Base-by-base conservation (phyloP, 305 asterid genomes). In the Fraxinus floribunda region DNA sequence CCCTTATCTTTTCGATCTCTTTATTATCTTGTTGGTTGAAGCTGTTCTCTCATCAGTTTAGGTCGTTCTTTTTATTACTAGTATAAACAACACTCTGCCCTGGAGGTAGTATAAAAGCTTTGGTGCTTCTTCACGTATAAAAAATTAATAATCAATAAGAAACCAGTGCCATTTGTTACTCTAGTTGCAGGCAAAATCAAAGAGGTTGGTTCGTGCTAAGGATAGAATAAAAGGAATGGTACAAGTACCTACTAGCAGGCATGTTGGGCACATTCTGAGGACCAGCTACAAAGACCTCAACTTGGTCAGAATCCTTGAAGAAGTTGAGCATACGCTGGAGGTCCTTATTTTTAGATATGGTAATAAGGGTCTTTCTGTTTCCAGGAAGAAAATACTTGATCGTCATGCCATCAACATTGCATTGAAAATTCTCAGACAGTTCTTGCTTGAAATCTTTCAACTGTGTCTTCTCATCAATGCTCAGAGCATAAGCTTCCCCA, bases 331-430 rank as follows among this genome's bases (percentile, higher is more conserved):
- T 94, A 74, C 97, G 98, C 85, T 92, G 88, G 76, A 96, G 94
- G 79, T 96, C 99, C 90, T 96, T 96, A 82, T 93, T 98, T 88
- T 96, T 96, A 0, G 98, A 94, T 75, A 96, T 87, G 7, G 95
- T 93, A 57, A 96, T 96, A 86, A 96, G 90, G 52, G 98, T 95
- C 91, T 96, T 96, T 38, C 89, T 89, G 86, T 96, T 96, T 62
- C 98, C 99, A 0, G 97, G 99, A 66, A 96, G 94, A 78, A 96
- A 94, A 82, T 96, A 96, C 85, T 96, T 96, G 84, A 96, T 91
- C 9, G 93, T 80, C 91, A 96, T 88, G 78, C 86, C 91, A 85
- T 86, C 89, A 1, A 79, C 83, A 36, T 89, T 81, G 86, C 92
- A 93, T 72, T 90, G 95, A 86, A 96, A 94, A 70, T 93, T 92